Conservation (phyloP, 23 red algal species). For the Cyanidiococcus yangmingshanensis region DNA sequence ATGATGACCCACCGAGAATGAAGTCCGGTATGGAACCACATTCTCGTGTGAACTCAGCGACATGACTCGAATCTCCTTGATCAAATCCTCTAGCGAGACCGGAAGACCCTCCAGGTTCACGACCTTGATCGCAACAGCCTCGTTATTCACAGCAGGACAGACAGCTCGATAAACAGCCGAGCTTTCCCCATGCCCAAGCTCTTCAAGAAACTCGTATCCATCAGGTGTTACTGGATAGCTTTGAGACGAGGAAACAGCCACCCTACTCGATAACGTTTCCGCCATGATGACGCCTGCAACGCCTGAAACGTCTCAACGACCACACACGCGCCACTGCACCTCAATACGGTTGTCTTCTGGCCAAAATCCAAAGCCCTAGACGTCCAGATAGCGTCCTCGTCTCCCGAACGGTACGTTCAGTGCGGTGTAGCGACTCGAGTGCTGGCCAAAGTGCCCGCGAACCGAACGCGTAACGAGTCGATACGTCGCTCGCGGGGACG, state of each 20-base stretch:
- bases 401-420: too few relatives aligned
- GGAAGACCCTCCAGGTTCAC: slow-evolving; percentile 83
- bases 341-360: too few relatives aligned
- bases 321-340: too few relatives aligned
- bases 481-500: too few relatives aligned
- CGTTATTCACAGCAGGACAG: slow-evolving; percentile 31
- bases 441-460: too few relatives aligned
- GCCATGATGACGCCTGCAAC: not conserved
- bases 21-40: slow-evolving; percentile 87
- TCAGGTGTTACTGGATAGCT: slow-evolving; percentile 1
- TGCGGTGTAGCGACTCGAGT: too few relatives aligned
- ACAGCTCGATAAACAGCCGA: slow-evolving; percentile 8
- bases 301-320: too few relatives aligned
- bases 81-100: slow-evolving; percentile 76
- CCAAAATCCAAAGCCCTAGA: too few relatives aligned
- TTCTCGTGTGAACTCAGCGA: slow-evolving; percentile 82
- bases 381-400: too few relatives aligned
- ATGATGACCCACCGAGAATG: slow-evolving; percentile 59
- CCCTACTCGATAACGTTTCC: not conserved
- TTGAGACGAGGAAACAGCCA: not conserved
- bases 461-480: too few relatives aligned
- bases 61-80: slow-evolving; percentile 95
- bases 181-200: slow-evolving; percentile 12
- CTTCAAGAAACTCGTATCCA: slow-evolving; percentile 7
- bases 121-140: slow-evolving; percentile 92